phyloP scores from a whole-genome alignment of 805 yeast species.

The Lachancea mirantina region DNA sequence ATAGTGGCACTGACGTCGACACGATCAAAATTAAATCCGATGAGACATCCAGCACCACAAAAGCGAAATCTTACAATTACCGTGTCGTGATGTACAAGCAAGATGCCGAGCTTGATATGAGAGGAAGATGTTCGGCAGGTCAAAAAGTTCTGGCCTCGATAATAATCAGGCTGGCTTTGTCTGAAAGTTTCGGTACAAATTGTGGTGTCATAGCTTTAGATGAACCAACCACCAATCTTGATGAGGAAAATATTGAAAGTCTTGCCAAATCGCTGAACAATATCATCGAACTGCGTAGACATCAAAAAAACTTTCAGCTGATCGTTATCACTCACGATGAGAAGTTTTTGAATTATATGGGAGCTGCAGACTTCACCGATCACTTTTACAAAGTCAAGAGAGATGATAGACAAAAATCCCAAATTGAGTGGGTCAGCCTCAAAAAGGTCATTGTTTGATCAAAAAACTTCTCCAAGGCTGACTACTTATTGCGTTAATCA shows the following conservation, averaged over 20 bases:
- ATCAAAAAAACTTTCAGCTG: conserved; percentile 84
- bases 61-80: conserved; percentile 74
- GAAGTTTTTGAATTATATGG: conserved; percentile 75
- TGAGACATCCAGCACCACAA: conserved; percentile 35
- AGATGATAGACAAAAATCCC: conserved; percentile 74
- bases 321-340: conserved; percentile 97
- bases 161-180: conserved; percentile 80
- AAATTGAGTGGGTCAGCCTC: conserved; percentile 54
- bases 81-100: conserved; percentile 93
- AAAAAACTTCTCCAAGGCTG: not conserved
- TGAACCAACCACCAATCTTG: conserved; percentile 96
- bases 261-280: conserved; percentile 72
- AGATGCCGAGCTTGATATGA: conserved; percentile 90
- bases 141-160: conserved; percentile 92
- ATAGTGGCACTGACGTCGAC: conserved; percentile 92
- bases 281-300: conserved; percentile 66
- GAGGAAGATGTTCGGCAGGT: conserved; percentile 98
- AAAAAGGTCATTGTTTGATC: conserved; percentile 25
- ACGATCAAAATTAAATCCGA: conserved; percentile 82
- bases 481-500: conserved; percentile 13
- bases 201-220: conserved; percentile 96
- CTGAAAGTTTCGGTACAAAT: conserved; percentile 90
- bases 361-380: conserved; percentile 78
- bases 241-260: conserved; percentile 79
- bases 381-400: conserved; percentile 78